phyloP scores from a whole-genome alignment of 352 stramenopile species.

The Elongisporangium prolatum region DNA sequence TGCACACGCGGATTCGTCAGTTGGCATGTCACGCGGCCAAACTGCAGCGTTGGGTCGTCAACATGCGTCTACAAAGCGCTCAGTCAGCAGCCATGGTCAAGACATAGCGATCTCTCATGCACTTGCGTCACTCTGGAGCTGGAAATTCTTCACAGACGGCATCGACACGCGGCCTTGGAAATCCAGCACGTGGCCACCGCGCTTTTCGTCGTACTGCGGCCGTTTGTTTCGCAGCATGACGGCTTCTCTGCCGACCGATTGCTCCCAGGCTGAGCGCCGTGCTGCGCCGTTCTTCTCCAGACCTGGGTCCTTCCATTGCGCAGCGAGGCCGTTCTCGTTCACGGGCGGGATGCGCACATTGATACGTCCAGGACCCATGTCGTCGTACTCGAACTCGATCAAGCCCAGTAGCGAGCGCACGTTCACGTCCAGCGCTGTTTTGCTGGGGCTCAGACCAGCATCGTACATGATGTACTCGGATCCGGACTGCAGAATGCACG shows the following conservation, averaged over 20 bases:
- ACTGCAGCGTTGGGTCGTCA: slow-evolving; percentile 47
- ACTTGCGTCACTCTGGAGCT: slow-evolving; percentile 50
- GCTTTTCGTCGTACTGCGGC: slow-evolving; percentile 43
- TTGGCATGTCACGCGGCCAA: slow-evolving; percentile 58
- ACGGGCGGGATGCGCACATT: slow-evolving; percentile 37
- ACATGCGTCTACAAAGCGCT: slow-evolving; percentile 17
- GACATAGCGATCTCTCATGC: not conserved
- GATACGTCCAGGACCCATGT: slow-evolving; percentile 54
- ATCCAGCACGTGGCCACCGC: slow-evolving; percentile 55
- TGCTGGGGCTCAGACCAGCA: slow-evolving; percentile 40
- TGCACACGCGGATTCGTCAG: slow-evolving; percentile 35
- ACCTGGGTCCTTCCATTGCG: slow-evolving; percentile 25
- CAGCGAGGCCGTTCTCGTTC: slow-evolving; percentile 14
- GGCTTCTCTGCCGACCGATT: slow-evolving; percentile 31
- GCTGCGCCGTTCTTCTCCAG: slow-evolving; percentile 3
- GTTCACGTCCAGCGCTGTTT: slow-evolving; percentile 36
- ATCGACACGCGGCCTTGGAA: slow-evolving; percentile 63
- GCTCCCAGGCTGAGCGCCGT: slow-evolving; percentile 30
- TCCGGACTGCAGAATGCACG: slow-evolving; percentile 20
- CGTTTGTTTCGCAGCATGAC: slow-evolving; percentile 90
- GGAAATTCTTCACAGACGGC: slow-evolving; percentile 73
- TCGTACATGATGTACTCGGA: slow-evolving; percentile 63
- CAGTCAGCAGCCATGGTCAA: not conserved
- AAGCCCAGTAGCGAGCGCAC: slow-evolving; percentile 39
- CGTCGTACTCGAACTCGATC: slow-evolving; percentile 66